Evolutionary conservation across 2,329 filamentous ascomycete genomes (phyloP).

Genomic region (Cercospora canescens): DNA sequence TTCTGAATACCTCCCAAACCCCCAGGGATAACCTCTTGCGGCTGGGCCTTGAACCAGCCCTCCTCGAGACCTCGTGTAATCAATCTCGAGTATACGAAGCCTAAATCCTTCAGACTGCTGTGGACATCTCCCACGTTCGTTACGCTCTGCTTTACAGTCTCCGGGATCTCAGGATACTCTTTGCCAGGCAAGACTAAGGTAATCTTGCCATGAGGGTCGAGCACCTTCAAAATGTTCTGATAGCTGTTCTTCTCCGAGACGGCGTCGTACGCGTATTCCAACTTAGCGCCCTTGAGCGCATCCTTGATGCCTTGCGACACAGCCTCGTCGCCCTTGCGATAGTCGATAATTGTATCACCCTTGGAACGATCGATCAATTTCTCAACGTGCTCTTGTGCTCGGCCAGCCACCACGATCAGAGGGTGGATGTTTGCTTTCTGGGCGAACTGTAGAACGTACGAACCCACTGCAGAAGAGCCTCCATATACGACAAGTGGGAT

Average conservation of each 20-base stretch:
- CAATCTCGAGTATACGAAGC: conserved; percentile 35
- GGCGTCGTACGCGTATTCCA: conserved; percentile 36
- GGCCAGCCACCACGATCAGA: conserved; percentile 60
- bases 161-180: conserved; percentile 45
- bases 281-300: conserved; percentile 31
- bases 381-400: conserved; percentile 54
- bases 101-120: conserved; percentile 36
- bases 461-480: conserved; percentile 57
- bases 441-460: conserved; percentile 60
- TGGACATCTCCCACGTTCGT: conserved; percentile 41
- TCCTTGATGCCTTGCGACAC: conserved; percentile 35
- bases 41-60: conserved; percentile 40
- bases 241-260: conserved; percentile 34
- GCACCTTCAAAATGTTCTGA: conserved; percentile 40
- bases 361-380: conserved; percentile 53
- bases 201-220: conserved; percentile 38
- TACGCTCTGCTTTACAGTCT: conserved; percentile 38
- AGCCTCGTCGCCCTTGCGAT: conserved; percentile 46
- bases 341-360: conserved; percentile 62
- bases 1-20: conserved; percentile 56
- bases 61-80: conserved; percentile 36
- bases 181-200: conserved; percentile 39
- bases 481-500: conserved; percentile 50
- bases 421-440: conserved; percentile 57
- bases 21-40: conserved; percentile 53